Percentiles rank a stretch among this genome's conserved stretches.
These are phyloP conservation scores for Wickerhamomyces bisporus DNA, from an alignment of 805 yeast genomes.

Conservation along the genomic window DNA sequence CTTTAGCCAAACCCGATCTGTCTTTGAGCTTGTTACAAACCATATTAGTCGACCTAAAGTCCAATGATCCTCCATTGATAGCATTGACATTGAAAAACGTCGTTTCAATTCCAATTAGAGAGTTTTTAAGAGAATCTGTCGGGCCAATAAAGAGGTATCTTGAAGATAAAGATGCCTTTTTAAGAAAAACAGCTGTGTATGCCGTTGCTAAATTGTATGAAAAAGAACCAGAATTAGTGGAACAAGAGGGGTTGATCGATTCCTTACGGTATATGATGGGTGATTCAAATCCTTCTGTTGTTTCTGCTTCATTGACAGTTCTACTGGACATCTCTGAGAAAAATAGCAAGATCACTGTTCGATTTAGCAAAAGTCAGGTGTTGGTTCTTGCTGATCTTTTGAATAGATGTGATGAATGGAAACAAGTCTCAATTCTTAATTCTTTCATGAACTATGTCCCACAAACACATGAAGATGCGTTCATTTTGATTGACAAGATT, in stretches of 20 bases:
- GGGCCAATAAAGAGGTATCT: slow-evolving; percentile 32
- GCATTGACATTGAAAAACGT: slow-evolving; percentile 62
- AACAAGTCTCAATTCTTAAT: slow-evolving; percentile 60
- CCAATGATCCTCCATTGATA: slow-evolving; percentile 42
- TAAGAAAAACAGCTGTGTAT: slow-evolving; percentile 66
- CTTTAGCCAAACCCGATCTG: slow-evolving; percentile 49
- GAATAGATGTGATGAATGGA: slow-evolving; percentile 47
- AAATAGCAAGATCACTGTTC: slow-evolving; percentile 42
- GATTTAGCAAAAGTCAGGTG: slow-evolving; percentile 47
- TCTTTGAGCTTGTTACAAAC: slow-evolving; percentile 52
- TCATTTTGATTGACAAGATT: slow-evolving; percentile 54
- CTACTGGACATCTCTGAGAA: slow-evolving; percentile 59
- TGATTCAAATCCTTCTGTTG: slow-evolving; percentile 56
- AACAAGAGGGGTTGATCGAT: slow-evolving; percentile 38
- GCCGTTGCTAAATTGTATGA: slow-evolving; percentile 65
- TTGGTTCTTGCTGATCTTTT: slow-evolving; percentile 33
- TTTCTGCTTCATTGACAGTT: slow-evolving; percentile 67
- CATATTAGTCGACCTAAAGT: slow-evolving; percentile 48
- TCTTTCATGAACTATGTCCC: slow-evolving; percentile 71
- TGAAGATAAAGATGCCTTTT: slow-evolving; percentile 47
- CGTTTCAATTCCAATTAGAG: slow-evolving; percentile 51
- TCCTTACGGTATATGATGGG: slow-evolving; percentile 47
- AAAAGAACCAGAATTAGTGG: slow-evolving; percentile 42
- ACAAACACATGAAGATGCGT: slow-evolving; percentile 58
- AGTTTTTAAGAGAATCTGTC: slow-evolving; percentile 44